These are phyloP conservation scores for Sambucus nigra DNA, from an alignment of 129 eudicot genomes.

Conservation along the genomic window DNA sequence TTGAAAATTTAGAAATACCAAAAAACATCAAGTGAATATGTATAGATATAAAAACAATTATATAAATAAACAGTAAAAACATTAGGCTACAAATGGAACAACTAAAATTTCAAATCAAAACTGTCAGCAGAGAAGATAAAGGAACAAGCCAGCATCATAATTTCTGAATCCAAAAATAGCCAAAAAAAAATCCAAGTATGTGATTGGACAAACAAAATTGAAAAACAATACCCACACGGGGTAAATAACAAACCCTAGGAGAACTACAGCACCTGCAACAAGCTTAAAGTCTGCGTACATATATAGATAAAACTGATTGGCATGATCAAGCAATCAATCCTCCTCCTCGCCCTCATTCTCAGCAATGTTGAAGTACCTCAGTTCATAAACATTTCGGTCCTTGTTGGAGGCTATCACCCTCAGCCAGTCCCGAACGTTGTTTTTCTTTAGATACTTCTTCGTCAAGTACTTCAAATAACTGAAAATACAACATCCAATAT, in stretches of 20 bases:
- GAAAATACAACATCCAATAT: not conserved
- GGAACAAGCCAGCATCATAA: not conserved
- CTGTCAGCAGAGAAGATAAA: too few relatives aligned
- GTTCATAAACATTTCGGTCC: constrained; percentile 37
- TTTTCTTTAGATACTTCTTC: constrained; percentile 41
- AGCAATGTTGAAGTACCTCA: constrained; percentile 40
- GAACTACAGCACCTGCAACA: not conserved
- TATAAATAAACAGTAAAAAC: too few relatives aligned
- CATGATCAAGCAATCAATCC: constrained; percentile 10
- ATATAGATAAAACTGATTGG: not conserved
- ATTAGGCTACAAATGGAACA: too few relatives aligned
- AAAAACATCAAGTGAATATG: too few relatives aligned
- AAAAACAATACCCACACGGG: not conserved
- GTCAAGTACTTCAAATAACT: constrained; percentile 39
- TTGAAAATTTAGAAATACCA: too few relatives aligned
- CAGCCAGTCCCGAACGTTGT: constrained; percentile 43
- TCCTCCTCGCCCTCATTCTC: constrained; percentile 47
- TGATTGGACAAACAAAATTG: not conserved
- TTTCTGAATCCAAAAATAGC: not conserved
- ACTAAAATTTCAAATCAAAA: too few relatives aligned
- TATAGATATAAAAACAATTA: too few relatives aligned
- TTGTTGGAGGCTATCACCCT: constrained; percentile 41
- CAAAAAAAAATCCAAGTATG: not conserved
- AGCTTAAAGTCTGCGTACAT: not conserved
- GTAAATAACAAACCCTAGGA: too few relatives aligned